Evolutionary conservation across 2,329 filamentous ascomycete genomes (phyloP).

Genomic region (Verticillium zaregamsianum): DNA sequence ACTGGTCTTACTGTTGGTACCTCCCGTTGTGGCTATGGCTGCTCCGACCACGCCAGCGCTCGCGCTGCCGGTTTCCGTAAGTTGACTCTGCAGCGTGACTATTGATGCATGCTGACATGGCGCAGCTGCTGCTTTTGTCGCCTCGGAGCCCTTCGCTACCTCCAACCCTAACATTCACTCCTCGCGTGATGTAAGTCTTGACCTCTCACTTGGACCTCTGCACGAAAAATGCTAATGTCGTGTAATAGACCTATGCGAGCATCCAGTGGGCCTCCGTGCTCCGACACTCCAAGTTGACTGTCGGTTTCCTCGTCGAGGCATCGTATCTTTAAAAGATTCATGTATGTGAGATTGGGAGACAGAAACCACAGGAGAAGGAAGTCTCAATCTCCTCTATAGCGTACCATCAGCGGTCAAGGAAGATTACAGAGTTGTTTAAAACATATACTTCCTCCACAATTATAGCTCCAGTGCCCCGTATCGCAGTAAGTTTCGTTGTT

Average conservation of each 20-base stretch:
- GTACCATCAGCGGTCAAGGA: too few relatives aligned
- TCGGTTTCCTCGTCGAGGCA: conserved; percentile 28
- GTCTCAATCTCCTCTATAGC: too few relatives aligned
- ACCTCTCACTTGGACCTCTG: neutral
- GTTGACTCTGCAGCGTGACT: neutral
- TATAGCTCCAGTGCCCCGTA: too few relatives aligned
- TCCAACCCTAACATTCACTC: conserved; percentile 27
- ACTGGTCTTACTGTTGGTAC: conserved; percentile 24
- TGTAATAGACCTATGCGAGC: neutral
- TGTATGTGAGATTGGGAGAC: too few relatives aligned
- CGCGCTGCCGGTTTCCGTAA: conserved; percentile 32
- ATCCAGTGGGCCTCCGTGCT: conserved; percentile 14
- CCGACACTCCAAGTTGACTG: conserved; percentile 24
- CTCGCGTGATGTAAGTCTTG: conserved; percentile 15
- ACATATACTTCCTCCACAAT: too few relatives aligned
- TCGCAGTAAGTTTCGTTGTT: too few relatives aligned
- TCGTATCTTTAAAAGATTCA: conserved; percentile 3
- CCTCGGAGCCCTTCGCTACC: conserved; percentile 23
- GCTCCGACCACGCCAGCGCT: conserved; percentile 34
- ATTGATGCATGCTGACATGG: neutral
- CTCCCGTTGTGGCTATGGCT: conserved; percentile 41
- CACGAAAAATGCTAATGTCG: neutral
- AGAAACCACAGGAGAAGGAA: too few relatives aligned
- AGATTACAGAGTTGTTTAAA: too few relatives aligned
- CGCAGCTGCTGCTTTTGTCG: conserved; percentile 25